Evolutionary conservation across 2,329 filamentous ascomycete species (phyloP).

Genomic region (Alternaria sp.): DNA sequence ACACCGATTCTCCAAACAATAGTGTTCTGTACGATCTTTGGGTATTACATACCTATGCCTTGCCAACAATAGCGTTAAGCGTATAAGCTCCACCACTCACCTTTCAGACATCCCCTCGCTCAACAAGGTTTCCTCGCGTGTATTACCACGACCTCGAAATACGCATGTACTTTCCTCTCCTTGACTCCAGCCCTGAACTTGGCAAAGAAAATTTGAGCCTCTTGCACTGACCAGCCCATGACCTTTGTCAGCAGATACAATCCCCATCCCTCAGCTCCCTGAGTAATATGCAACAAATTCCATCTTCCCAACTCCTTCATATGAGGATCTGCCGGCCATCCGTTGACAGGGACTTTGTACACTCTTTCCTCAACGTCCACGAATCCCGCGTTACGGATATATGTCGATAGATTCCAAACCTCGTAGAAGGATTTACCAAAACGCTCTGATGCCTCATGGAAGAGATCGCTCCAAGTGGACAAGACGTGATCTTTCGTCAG

Average conservation of each 20-base stretch:
- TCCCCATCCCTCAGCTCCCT: slow-evolving; percentile 40
- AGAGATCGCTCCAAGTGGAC: slow-evolving; percentile 35
- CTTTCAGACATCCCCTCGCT: background rate
- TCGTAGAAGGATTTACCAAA: slow-evolving; percentile 40
- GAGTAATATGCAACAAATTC: slow-evolving; percentile 42
- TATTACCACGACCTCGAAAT: slow-evolving; percentile 37
- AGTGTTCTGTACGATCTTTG: background rate
- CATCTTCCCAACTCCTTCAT: slow-evolving; percentile 46
- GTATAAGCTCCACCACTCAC: too few species aligned
- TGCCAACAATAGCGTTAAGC: background rate
- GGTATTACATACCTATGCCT: background rate
- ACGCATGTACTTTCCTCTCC: slow-evolving; percentile 43
- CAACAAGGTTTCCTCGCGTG: slow-evolving; percentile 23
- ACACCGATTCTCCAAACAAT: background rate
- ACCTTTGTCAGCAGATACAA: slow-evolving; percentile 39
- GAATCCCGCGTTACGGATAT: slow-evolving; percentile 39
- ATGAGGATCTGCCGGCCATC: slow-evolving; percentile 38
- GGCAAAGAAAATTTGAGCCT: slow-evolving; percentile 55
- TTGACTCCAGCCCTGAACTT: slow-evolving; percentile 43
- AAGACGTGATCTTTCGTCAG: slow-evolving; percentile 41
- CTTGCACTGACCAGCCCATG: slow-evolving; percentile 50
- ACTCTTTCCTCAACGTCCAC: slow-evolving; percentile 34
- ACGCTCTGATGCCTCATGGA: slow-evolving; percentile 32
- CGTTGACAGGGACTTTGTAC: slow-evolving; percentile 42
- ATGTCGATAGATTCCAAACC: slow-evolving; percentile 36